Base-by-base conservation (phyloP, 441 rosid genomes). In the Syzygium malaccense region DNA sequence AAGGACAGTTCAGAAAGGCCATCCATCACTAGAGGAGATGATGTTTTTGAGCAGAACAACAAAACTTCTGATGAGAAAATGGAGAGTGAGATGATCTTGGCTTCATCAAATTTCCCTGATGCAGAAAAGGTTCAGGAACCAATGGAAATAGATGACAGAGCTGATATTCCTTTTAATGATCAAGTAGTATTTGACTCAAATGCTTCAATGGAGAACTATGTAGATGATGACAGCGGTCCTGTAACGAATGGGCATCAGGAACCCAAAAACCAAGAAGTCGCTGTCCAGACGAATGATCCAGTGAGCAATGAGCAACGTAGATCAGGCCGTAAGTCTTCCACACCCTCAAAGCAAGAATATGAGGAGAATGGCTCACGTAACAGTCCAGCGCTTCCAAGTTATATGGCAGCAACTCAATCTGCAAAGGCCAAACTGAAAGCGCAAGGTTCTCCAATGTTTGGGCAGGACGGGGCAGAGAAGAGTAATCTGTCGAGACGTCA, bases 371-470 rank as follows among this genome's bases (percentile, higher is more conserved):
- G 95, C 56, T 33, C 83, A 20, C 96, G 94, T 90, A 93, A 86
- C 90, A 96, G 95, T 93, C 97, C 95, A 1, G n/a, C 93, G 53
- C 85, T 97, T 85, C 99, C 99, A 41, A 98, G 99, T 93, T 98
- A 97, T 90, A 98, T 98, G 99, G 96, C 95, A 89, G 99, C 98
- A 80, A 98, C 99, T 56, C 94, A 92, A 93, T 97, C 99, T 48
- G 99, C 98, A 5, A 98, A 96, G 94, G 99, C 99, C 86, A 97
- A 98, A 91, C 93, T 96, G 90, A 96, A 96, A 92, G 93, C 92
- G 20, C 99, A 96, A 91, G 97, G 96, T 85, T 97, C 99, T 58
- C 97, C 96, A 51, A 91, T 93, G 90, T 87, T 95, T 54, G 93
- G 93, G 91, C 96, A 95, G 90, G 98, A 97, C 3, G 94, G 88